Conservation (phyloP, 495 filamentous ascomycete species). For the Penicillium paxilli region DNA sequence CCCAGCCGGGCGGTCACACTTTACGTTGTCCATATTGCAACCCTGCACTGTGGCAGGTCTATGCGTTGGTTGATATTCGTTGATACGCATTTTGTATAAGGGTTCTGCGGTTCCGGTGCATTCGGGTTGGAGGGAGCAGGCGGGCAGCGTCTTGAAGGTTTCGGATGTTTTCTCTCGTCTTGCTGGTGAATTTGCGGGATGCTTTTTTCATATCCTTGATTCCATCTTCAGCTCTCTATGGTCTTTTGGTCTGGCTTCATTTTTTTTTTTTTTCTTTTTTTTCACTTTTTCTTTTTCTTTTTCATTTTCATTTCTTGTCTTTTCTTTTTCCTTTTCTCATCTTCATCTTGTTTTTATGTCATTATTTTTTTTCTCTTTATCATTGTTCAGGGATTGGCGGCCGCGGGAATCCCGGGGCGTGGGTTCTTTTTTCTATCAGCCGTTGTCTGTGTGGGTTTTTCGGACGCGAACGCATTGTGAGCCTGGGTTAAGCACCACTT, state of each 20-base stretch:
- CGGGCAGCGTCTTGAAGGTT: slow-evolving; percentile 46
- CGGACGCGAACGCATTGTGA: slow-evolving; percentile 24
- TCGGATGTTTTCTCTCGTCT: slow-evolving; percentile 31
- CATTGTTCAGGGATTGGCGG: slow-evolving; percentile 26
- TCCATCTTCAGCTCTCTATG: slow-evolving; percentile 20
- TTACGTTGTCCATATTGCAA: slow-evolving; percentile 45
- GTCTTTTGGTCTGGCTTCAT: slow-evolving; percentile 23
- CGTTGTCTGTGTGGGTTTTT: slow-evolving; percentile 29
- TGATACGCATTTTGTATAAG: slow-evolving; percentile 55
- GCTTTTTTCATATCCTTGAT: slow-evolving; percentile 12
- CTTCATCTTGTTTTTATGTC: too few relatives aligned
- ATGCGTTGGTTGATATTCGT: slow-evolving; percentile 63
- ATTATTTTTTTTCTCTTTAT: slow-evolving; percentile 15
- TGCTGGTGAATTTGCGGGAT: slow-evolving; percentile 30
- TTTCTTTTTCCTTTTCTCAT: slow-evolving; percentile 1
- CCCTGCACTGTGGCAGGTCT: slow-evolving; percentile 47
- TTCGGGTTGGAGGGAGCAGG: slow-evolving; percentile 54
- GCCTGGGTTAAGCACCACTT: slow-evolving; percentile 28
- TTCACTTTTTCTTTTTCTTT: slow-evolving; percentile 33
- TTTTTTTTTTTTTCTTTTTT: slow-evolving; percentile 36
- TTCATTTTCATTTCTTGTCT: slow-evolving; percentile 31
- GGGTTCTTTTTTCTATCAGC: slow-evolving; percentile 18
- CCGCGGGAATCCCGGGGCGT: slow-evolving; percentile 17
- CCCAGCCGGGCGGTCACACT: slow-evolving; percentile 25
- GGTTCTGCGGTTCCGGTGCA: slow-evolving; percentile 50